Percentiles rank a stretch among this genome's conserved stretches.
Evolutionary conservation across 164 flowering plant genomes (phyloP).

Genomic region (Chimonanthus salicifolius): DNA sequence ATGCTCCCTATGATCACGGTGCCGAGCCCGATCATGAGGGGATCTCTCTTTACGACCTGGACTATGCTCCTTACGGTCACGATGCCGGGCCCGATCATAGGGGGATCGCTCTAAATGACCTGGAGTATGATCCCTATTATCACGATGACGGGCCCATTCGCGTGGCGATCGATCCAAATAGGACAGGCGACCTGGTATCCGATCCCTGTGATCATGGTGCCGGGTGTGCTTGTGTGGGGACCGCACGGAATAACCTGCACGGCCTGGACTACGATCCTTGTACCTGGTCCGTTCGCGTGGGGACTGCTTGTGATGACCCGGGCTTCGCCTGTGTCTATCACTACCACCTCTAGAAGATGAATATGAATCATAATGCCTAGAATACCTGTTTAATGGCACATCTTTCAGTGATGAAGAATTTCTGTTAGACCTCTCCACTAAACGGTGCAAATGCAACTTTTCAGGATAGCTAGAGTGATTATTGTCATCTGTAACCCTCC

Average conservation of each 20-base stretch:
- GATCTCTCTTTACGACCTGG: constrained; percentile 12
- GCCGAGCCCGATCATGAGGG: constrained; percentile 19
- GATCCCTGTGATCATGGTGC: constrained; percentile 14
- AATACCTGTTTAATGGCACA: constrained; percentile 45
- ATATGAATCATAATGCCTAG: constrained; percentile 56
- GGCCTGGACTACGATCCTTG: constrained; percentile 46
- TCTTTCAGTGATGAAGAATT: constrained; percentile 40
- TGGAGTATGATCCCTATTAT: constrained; percentile 36
- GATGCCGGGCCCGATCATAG: constrained; percentile 32
- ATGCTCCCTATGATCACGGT: constrained; percentile 20
- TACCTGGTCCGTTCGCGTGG: constrained; percentile 47
- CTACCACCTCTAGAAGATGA: constrained; percentile 44
- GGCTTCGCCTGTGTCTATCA: constrained; percentile 65
- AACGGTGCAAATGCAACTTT: constrained; percentile 44
- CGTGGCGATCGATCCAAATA: constrained; percentile 40
- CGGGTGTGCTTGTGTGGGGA: constrained; percentile 33
- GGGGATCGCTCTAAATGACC: constrained; percentile 36
- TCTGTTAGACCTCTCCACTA: constrained; percentile 49
- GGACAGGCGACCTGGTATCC: constrained; percentile 21
- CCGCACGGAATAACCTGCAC: constrained; percentile 15
- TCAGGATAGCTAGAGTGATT: constrained; percentile 30
- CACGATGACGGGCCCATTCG: constrained; percentile 28
- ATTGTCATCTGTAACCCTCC: constrained; percentile 58
- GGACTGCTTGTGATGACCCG: constrained; percentile 50
- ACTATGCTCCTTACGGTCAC: constrained; percentile 4